Evolutionary conservation across 2,329 filamentous ascomycete genomes (phyloP), one percentile per base, ranked within the genome.

Genomic region (Didymosphaeria variabile): DNA sequence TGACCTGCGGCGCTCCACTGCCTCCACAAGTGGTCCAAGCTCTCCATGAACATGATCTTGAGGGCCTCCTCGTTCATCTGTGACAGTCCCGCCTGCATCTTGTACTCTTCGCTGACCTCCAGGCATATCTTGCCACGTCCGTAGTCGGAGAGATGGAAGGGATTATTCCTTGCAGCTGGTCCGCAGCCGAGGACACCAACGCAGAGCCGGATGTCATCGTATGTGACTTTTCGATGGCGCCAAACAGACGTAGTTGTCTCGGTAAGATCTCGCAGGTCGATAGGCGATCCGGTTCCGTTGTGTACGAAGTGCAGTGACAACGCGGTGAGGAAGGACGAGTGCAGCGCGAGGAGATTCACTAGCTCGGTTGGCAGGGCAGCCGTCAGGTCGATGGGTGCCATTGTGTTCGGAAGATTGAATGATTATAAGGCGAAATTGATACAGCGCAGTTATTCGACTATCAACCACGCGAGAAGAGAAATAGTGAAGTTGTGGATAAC

Each of bases 241-340:
- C 82, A 84, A 49, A 78, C 76, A 34, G 79, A 73, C 7, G 82
- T 79, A 47, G 82, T 72, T 8, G 78, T 76, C 26, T 77, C 72
- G 23, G 79, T 74, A 32, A 85, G 65, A 23, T 72, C 68, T 26
- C 73, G 66, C 23, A 83, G 68, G 59, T 83, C 76, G 56, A 80
- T 76, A n/a, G 82, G 77, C 17, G 79, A 74, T 6, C 80, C 75
- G 13, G 78, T 79, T 50, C 80, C 81, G 59, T 84, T 82, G 67
- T 85, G 83, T 21, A 83, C 80, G 63, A 81, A 83, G 65, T 84
- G 81, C 31, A 85, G 72, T 6, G 81, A 80, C 13, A 84, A 73
- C n/a, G 83, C 80, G 17, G 79, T 80, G 19, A 85, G 77, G 64
- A 85, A 83, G 38, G 82, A 80, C 9, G 77, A 76, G 66, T 84